These are phyloP conservation scores for Trichoderma harzianum DNA, from an alignment of 2,329 filamentous ascomycete genomes.

Conservation along the genomic window DNA sequence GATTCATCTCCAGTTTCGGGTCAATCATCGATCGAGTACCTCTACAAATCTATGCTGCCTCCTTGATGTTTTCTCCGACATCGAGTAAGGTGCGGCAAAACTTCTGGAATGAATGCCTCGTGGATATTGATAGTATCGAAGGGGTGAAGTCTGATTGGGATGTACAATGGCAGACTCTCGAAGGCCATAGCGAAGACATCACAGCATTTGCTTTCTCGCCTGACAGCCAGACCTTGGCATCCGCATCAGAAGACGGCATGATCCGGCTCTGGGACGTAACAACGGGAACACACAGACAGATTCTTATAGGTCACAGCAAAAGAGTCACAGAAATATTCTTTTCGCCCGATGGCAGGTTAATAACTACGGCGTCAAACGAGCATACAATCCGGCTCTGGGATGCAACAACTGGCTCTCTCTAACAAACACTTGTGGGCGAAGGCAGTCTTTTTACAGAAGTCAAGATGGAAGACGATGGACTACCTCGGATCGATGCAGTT, in stretches of 20 bases:
- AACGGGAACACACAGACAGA: neutral
- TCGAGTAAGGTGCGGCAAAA: neutral
- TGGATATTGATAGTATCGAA: neutral
- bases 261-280: neutral
- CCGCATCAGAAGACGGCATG: neutral
- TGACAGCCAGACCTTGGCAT: neutral
- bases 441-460: neutral
- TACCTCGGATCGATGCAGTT: neutral
- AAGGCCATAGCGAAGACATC: neutral
- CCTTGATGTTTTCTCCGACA: neutral
- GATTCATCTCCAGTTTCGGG: neutral
- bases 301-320: neutral
- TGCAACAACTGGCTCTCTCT: neutral
- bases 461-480: too few relatives aligned
- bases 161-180: neutral
- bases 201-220: neutral
- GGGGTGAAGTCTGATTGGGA: neutral
- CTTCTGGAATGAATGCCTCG: neutral
- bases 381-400: neutral
- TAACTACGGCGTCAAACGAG: neutral
- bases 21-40: neutral
- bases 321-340: neutral
- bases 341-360: neutral
- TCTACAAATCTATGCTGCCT: neutral
- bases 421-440: neutral